These are phyloP conservation scores for Trypanosoma congolense DNA, from an alignment of 208 protist genomes.

Conservation along the genomic window DNA sequence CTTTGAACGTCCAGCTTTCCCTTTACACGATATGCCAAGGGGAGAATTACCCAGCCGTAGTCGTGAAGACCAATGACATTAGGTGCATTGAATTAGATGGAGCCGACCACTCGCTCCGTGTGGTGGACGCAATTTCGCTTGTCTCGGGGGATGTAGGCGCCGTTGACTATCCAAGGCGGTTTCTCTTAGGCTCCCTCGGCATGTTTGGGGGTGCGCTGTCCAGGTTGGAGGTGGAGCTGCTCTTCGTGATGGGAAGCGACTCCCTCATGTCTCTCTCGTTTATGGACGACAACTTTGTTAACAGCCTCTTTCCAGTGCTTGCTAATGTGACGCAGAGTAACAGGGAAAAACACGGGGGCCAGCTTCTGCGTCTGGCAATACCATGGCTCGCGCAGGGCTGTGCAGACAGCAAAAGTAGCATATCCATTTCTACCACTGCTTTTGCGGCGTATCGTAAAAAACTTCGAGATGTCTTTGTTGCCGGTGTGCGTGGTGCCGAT, in stretches of 20 bases:
- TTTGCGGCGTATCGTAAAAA: constrained; percentile 18
- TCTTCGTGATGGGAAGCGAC: constrained; percentile 30
- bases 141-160: neutral
- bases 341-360: neutral
- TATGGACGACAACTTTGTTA: constrained; percentile 21
- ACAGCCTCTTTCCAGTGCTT: constrained; percentile 18
- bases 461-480: constrained; percentile 13
- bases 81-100: constrained; percentile 10
- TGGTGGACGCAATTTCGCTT: constrained; percentile 14
- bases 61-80: constrained; percentile 4
- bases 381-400: neutral
- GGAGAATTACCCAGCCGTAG: neutral
- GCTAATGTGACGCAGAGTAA: constrained; percentile 7
- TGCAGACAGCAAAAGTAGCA: constrained; percentile 8
- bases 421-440: constrained; percentile 8
- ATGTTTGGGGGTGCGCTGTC: constrained; percentile 17
- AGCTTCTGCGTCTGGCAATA: neutral
- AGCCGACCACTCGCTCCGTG: constrained; percentile 6
- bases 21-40: constrained; percentile 1
- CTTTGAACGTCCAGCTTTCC: constrained; percentile 7
- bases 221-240: constrained; percentile 11
- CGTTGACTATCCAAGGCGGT: constrained; percentile 2
- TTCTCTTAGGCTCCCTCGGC: constrained; percentile 23
- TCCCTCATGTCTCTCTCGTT: constrained; percentile 22
- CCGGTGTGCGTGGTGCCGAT: constrained; percentile 11